Conservation (phyloP, 148 eudicot species). For the Polygonum maritimum region DNA sequence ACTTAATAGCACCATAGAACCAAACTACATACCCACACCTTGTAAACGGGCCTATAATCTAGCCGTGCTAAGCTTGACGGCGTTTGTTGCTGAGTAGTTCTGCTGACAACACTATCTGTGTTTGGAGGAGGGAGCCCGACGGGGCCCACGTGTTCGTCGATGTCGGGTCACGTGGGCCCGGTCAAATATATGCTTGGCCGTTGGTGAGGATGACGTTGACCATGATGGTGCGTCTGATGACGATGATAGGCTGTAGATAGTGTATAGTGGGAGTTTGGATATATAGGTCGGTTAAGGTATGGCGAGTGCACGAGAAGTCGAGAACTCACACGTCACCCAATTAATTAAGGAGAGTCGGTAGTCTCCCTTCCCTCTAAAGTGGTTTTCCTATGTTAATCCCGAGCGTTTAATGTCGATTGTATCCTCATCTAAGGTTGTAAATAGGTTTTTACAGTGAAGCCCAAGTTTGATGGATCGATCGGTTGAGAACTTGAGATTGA, state of each 20-base stretch:
- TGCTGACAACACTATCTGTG: conserved; percentile 5
- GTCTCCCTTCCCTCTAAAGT: no score
- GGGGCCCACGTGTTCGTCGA: conserved; percentile 2
- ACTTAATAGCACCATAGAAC: no score
- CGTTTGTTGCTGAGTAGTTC: conserved; percentile 7
- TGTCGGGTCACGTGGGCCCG: neutral
- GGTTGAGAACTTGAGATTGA: no score
- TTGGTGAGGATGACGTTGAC: neutral
- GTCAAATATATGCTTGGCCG: conserved; percentile 6
- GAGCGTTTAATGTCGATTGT: no score
- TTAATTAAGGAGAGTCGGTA: no score
- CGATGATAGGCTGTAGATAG: neutral
- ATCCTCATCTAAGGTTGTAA: no score
- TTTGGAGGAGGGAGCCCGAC: conserved; percentile 3
- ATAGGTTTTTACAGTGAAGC: no score
- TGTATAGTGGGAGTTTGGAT: conserved; percentile 12
- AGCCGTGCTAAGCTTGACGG: neutral
- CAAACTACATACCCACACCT: no score
- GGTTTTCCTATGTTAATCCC: no score
- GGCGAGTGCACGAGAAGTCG: conserved; percentile 5
- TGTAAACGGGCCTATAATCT: neutral
- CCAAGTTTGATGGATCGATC: no score
- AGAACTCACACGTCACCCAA: neutral
- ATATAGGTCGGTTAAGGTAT: conserved; percentile 1
- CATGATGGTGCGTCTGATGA: neutral